Base-by-base conservation (phyloP, 176 grass and related monocot species). In the Rhipidocladum racemiflorum region DNA sequence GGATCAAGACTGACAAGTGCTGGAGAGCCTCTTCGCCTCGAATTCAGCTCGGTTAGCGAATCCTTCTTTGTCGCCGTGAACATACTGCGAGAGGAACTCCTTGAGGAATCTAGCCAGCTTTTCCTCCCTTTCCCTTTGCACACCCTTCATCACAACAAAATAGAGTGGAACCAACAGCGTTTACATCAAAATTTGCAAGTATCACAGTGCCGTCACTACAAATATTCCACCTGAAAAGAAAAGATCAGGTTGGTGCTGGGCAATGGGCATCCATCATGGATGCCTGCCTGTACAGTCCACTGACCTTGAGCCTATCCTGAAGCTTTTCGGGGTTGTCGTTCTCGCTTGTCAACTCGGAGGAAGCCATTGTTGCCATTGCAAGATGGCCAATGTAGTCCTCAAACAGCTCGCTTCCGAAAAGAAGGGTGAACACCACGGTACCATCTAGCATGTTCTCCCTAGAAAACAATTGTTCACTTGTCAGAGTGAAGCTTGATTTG, bases 301-400 rank as follows among this genome's bases (percentile, higher is more conserved):
- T 60, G 51, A 93, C 95, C 90, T 91, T 99, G 69, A 99, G 87
- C 68, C 92, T 93, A 49, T 99, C 96, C 90, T 99, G 96, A 72
- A 99, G 92, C 77, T 91, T 99, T 66, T 93, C 88, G 4, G 91
- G 81, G 83, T 62, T 93, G 79, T 91, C 83, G 1, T 85, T 90
- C 53, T 95, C 90, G 24, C 85, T 93, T 9, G 88, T 78, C 77
- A 99, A 50, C 80, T 95, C 91, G 0, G 89, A 81, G 35, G 96
- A 99, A 81, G 92, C 96, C 96, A 99, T 95, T 76, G 86, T 89
- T n/a, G 92, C 92, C 87, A 99, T 94, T 40, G 96, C 96, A 51
- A 95, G 89, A 51, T 90, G 79, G 6, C 96, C 96, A 78, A 99
- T 87, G 70, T 99, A 99, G 88, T 99, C 79, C 81, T 99, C 96